These are phyloP conservation scores for Thermothelomyces thermophilus DNA, from an alignment of 2,329 filamentous ascomycete genomes.

Conservation along the genomic window DNA sequence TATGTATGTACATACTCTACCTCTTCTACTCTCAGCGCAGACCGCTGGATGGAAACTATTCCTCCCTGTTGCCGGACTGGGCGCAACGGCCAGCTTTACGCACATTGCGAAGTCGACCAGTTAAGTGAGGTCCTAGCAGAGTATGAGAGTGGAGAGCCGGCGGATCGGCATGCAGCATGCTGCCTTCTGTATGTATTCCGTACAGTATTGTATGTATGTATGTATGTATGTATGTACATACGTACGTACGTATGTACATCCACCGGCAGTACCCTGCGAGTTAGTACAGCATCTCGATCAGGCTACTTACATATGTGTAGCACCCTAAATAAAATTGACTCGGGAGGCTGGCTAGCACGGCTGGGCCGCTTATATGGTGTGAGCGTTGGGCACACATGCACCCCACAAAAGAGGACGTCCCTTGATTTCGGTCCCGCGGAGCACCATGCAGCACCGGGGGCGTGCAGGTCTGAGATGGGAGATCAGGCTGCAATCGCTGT, in stretches of 20 bases:
- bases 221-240: no score
- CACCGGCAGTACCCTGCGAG: not conserved
- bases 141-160: not conserved
- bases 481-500: conserved; percentile 19
- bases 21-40: no score
- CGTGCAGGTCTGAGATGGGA: conserved; percentile 1
- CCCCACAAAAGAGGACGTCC: conserved; percentile 6
- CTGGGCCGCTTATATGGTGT: not conserved
- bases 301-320: not conserved
- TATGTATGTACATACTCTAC: no score
- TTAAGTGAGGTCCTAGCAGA: not conserved
- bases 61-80: no score
- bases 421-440: conserved; percentile 1
- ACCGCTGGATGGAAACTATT: no score
- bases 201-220: no score
- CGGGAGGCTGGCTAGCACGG: not conserved
- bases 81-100: not conserved
- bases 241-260: no score
- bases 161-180: conserved; percentile 3
- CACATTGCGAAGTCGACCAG: not conserved
- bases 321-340: not conserved
- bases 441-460: conserved; percentile 1
- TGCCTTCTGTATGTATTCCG: no score
- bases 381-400: conserved; percentile 19
- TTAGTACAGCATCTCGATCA: conserved; percentile 7